Evolutionary conservation across 768 basidiomycete species (phyloP).

Genomic region (Russula emetica): DNA sequence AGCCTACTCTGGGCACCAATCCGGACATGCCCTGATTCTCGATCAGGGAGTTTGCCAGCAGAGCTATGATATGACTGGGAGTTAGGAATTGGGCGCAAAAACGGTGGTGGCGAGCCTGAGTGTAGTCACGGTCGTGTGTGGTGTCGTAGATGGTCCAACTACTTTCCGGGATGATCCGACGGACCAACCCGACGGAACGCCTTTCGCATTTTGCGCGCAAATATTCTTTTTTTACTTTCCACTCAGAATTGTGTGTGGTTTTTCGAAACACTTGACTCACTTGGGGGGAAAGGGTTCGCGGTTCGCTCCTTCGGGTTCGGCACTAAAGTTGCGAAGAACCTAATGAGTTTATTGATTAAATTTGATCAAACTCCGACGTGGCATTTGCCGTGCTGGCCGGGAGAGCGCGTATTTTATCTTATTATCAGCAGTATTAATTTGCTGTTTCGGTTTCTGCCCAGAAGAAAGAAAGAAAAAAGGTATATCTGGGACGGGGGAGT

Average conservation of each 20-base stretch:
- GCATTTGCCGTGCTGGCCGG: background rate
- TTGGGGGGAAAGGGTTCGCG: too few species aligned
- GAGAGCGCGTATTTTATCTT: too few species aligned
- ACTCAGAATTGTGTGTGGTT: background rate
- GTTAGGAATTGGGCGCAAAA: background rate
- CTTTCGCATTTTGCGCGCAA: slow-evolving; percentile 9
- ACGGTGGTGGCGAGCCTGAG: background rate
- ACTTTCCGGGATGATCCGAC: slow-evolving; percentile 2
- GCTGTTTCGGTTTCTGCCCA: too few species aligned
- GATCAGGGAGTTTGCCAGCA: background rate
- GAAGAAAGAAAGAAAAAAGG: too few species aligned
- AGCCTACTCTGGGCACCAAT: too few species aligned
- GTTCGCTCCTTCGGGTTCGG: background rate
- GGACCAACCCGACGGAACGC: background rate
- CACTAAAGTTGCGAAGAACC: background rate
- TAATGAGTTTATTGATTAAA: background rate
- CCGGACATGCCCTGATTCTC: too few species aligned
- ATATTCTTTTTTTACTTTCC: too few species aligned
- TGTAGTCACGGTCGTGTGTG: too few species aligned
- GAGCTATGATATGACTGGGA: too few species aligned
- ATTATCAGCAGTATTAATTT: too few species aligned
- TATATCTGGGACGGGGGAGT: too few species aligned
- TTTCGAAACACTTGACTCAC: background rate
- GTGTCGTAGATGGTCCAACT: too few species aligned
- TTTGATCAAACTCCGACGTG: background rate